Evolutionary conservation across 257 asterid species (phyloP).

Genomic region (Lycium barbarum): DNA sequence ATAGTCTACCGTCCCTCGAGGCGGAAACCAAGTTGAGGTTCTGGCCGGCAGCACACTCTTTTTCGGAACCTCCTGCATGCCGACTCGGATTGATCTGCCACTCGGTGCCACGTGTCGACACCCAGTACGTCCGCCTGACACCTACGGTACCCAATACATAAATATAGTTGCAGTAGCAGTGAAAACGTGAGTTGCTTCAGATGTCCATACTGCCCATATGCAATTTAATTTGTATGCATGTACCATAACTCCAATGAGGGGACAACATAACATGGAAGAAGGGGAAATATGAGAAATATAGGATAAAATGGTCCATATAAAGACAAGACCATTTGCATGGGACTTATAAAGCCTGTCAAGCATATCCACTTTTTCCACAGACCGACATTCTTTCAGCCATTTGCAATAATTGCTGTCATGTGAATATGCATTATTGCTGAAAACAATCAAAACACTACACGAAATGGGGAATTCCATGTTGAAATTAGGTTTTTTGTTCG

Average conservation of each 20-base stretch:
- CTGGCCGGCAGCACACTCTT: too few relatives aligned
- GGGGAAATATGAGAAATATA: not conserved
- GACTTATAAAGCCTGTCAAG: not conserved
- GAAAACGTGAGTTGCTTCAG: not conserved
- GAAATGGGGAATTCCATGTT: not conserved
- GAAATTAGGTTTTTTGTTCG: not conserved
- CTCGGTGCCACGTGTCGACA: too few relatives aligned
- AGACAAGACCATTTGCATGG: not conserved
- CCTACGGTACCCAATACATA: too few relatives aligned
- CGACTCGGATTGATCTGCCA: too few relatives aligned
- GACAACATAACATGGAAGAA: slow-evolving; percentile 15
- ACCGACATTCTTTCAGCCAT: slow-evolving; percentile 27
- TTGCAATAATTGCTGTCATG: not conserved
- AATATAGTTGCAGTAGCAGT: not conserved
- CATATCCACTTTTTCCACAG: not conserved
- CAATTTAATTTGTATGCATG: slow-evolving; percentile 5
- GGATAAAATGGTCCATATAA: not conserved
- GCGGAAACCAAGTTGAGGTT: too few relatives aligned
- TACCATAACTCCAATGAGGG: not conserved
- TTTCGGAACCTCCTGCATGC: too few relatives aligned
- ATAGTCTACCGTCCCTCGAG: too few relatives aligned
- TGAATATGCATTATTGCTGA: not conserved
- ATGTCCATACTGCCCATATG: not conserved
- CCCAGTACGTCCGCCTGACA: too few relatives aligned
- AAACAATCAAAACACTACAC: not conserved